Evolutionary conservation across 169 alveolate species (phyloP), one percentile per base, ranked within the genome.

Genomic region (Cryptosporidium canis): DNA sequence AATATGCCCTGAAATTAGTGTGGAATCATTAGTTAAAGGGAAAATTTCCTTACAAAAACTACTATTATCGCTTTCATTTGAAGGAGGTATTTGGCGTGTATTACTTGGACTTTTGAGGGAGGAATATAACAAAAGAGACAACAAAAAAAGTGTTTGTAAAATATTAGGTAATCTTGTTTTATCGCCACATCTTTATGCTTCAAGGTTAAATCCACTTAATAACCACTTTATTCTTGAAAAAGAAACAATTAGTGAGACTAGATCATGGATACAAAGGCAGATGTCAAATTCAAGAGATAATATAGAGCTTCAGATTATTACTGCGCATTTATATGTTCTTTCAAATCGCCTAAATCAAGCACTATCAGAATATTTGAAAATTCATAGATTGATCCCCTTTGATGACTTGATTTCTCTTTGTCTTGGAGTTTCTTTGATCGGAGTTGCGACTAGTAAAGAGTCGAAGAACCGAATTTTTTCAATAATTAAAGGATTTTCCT

Each of bases 201-300:
- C 63, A 37, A 41, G 35, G 14, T 39, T 58, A 16, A 56, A 16
- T 41, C 16, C 12, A 29, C 16, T 33, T 12, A 77, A 77, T 29
- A 58, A 55, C 18, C 21, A 35, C 31, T 61, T 39, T 43, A 12
- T 21, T 14, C 72, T 77, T 39, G 87, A 77, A 58, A 77, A 77
- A 77, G 87, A 77, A 61, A 39, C 72, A 27, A 77, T 77, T 21
- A 33, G 87, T 61, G 87, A 77, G 33, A 77, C 87, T 1, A 55
- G 87, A 77, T 77, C 87, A 43, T 77, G 87, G 87, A 77, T 77
- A 12, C 87, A 77, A 58, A 77, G 87, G 24, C 87, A 77, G 27
- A 44, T 44, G 9, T 24, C 77, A 44, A 35, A 77, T 35, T 77
- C 72, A 24, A 43, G 43, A 41, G 27, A 44, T 58, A 45, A 58